These are phyloP conservation scores for Fusarium abutilonis DNA, from an alignment of 2,329 filamentous ascomycete species.

Conservation along the genomic window DNA sequence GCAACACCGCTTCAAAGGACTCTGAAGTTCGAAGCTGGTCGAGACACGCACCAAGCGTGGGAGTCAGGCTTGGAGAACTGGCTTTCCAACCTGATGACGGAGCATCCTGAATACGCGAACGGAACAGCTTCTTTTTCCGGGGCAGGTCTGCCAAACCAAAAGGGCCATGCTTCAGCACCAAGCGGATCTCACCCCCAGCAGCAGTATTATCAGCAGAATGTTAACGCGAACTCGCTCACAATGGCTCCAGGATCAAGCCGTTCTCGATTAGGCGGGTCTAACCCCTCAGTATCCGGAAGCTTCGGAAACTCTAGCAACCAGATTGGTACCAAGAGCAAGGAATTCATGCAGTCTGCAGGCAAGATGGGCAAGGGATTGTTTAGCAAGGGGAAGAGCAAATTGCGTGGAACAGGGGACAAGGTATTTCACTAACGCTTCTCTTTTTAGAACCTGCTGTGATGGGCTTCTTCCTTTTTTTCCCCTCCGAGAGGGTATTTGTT, in stretches of 20 bases:
- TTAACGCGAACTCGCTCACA: constrained; percentile 56
- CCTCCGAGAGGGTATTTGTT: constrained; percentile 42
- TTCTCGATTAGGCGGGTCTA: constrained; percentile 50
- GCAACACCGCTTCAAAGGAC: constrained; percentile 74
- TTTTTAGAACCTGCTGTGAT: constrained; percentile 46
- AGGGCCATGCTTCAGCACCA: constrained; percentile 35
- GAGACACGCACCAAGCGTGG: constrained; percentile 74
- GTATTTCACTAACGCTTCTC: constrained; percentile 76
- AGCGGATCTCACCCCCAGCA: constrained; percentile 50
- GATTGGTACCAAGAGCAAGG: constrained; percentile 86
- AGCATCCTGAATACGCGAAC: constrained; percentile 60
- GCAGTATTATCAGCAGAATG: constrained; percentile 66
- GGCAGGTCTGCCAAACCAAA: constrained; percentile 27
- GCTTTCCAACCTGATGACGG: constrained; percentile 58
- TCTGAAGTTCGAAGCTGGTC: constrained; percentile 75
- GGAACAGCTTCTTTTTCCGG: constrained; percentile 48
- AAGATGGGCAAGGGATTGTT: constrained; percentile 91
- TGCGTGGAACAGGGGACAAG: constrained; percentile 81
- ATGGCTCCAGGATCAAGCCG: constrained; percentile 48
- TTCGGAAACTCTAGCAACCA: constrained; percentile 68
- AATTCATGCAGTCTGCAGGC: constrained; percentile 85
- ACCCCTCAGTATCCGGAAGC: constrained; percentile 55
- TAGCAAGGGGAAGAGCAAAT: constrained; percentile 88
- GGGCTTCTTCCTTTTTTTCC: constrained; percentile 43
- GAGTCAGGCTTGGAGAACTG: constrained; percentile 78